Evolutionary conservation across 148 eudicot genomes (phyloP), one percentile per base, ranked within the genome.

Genomic region (Fagopyrum tataricum): DNA sequence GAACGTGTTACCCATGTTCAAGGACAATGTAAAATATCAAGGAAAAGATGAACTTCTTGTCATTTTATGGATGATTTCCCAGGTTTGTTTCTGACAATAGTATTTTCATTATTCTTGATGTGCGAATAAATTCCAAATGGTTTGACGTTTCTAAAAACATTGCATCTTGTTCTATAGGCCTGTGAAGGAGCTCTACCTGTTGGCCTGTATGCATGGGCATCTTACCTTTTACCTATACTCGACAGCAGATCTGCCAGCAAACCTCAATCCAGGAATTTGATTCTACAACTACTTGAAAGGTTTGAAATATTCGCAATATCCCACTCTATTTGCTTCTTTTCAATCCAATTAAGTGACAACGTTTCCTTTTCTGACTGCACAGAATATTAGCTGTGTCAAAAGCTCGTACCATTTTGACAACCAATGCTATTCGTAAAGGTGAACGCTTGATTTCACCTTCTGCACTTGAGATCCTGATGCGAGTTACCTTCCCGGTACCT

Each of bases 11-110:
- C 86, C 93, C 47, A 83, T 79, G 47, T 76, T 91, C 79, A 84
- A 78, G 74, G 93, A 87, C 20, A 86, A 79, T 70, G 58, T 87
- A 6, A 91, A 84, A 80, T 89, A 84, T 79, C 91, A 89, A 80
- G 97, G 97, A 75, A 88, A 81, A 55, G 97, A 91, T 71, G 89
- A 87, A 76, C 90, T 91, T 79, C 84, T 90, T 20, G 80, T 91
- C 64, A 72, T 84, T 69, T 79, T 83, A 58, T 91, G 97, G 97
- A 84, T 89, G 85, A 70, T 79, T 74, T 79, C 82, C 78, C 93
- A 89, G 97, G 93, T 91, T 71, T 67, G 71, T 72, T 44, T 44
- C 47, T 43, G 47, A 44, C 24, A 62, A 44, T 47, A 7, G 14
- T 24, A 43, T 0, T 2, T 73, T 4, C 7, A 18, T 6, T 10